Evolutionary conservation across 495 filamentous ascomycete species (phyloP), one percentile per base, ranked within the genome.

Genomic region (Niebla homalea): DNA sequence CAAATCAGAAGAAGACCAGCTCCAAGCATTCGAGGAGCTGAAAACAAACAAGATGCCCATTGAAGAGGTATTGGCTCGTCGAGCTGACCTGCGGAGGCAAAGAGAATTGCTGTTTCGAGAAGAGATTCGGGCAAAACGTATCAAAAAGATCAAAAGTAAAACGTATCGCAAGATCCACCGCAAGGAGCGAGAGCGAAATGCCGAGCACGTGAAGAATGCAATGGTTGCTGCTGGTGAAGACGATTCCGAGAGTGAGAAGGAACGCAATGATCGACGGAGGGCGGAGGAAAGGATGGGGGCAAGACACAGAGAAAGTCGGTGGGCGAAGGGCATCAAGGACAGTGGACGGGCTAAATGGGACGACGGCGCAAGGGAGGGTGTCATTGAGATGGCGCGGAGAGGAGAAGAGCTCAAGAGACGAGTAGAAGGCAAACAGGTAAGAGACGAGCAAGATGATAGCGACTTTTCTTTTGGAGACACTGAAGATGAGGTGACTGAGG

Each of bases 61-160:
- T 25, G 79, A 78, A 57, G 87, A 94, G 56, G 81, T 87, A 15
- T 77, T 81, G 60, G 79, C 80, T 18, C 72, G 88, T 2, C 74
- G 79, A 32, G 80, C 80, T 7, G 81, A 94, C 59, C 73, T 93
- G 25, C 80, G 89, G 10, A 81, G 77, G 55, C 78, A 84, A 48
- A 71, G 93, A 50, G 92, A 97, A 55, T 66, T 96, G 5, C 70
- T 94, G 43, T 95, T 93, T 51, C 76, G 90, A n/a, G 93, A 98
- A 62, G 84, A 94, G 63, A 76, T 82, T 0, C 80, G 87, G 46
- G 77, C 88, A 4, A 94, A 90, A 66, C 81, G 92, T 3, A 84
- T 98, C 64, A 94, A 95, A 65, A 97, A 96, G 70, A 98, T 98
- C 63, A 98, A 98, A 70, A 89, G 83, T 58, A 97, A 94, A 60